Evolutionary conservation across 345 rosid genomes (phyloP), one percentile per base, ranked within the genome.

Genomic region (Citrus maxima): DNA sequence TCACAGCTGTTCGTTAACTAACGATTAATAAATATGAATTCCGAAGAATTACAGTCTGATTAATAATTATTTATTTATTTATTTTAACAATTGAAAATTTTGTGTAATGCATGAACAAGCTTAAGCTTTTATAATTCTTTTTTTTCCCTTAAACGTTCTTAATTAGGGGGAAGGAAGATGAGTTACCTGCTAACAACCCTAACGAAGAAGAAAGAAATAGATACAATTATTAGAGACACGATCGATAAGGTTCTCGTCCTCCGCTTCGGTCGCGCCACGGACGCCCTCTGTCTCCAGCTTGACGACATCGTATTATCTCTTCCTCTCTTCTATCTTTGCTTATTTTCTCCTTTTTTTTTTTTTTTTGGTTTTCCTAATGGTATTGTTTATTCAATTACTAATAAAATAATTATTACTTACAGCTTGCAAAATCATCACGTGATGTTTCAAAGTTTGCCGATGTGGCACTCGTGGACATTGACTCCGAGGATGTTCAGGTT

Each of bases 221-320:
- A 95, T 76, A 72, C 78, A 34, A 79, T 92, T 62, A 89, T 95
- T 77, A 82, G 91, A 75, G 90, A 93, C 87, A 90, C 96, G 27
- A 87, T 93, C 66, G 98, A 93, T 85, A 94, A 88, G 84, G 97
- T 96, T 46, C 95, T 96, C 25, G 95, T 96, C 40, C 91, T 96
- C 65, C 95, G 98, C 37, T 96, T 94, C 49, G 98, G 99, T n/a
- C 93, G 91, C 34, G 74, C 85, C 73, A 40, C 87, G 30, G 95
- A 94, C 64, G 34, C 88, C 30, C 80, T 83, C 51, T 95, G 89
- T 73, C 92, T 91, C 80, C 94, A 88, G 34, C 97, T 91, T 60
- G 98, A 96, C 46, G 93, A 91, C 69, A 83, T 88, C 65, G 97
- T 85, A 82, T 32, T 6, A 56, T 37, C 65, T 63, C 4, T 35